Evolutionary conservation across 331 rosid species (phyloP), one percentile per base, ranked within the genome.

Genomic region (Cydonia oblonga): DNA sequence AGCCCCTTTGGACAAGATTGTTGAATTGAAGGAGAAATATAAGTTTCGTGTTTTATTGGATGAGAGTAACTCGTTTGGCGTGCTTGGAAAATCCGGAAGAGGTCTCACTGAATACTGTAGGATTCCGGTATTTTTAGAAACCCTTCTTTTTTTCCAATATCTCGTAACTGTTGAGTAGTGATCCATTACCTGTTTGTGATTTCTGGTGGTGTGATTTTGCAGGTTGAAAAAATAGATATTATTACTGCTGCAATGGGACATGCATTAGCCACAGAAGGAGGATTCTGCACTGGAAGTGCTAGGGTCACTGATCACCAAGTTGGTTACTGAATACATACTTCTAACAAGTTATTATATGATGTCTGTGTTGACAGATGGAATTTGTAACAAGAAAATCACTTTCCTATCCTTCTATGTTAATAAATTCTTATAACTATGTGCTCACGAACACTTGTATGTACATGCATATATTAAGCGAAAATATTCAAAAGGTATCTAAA

Each of bases 171-270:
- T 26, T n/a, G 19, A 9, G 6, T 18, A 23, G 26, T 20, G 19
- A 62, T 72, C 23, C 14, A n/a, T 22, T 66, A 24, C 58, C 69
- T 61, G 25, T 75, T 76, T 85, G 74, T 76, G 76, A 86, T 77
- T 82, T 68, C 68, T 70, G 82, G 65, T 81, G 68, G 46, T 64
- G 38, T 57, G 76, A 63, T 72, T 56, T 72, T 83, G 80, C 89
- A 89, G 98, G 86, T 81, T 84, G 98, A 85, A 28, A 89, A 95
- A 82, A 80, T 95, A 79, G 98, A 95, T 72, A 90, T 95, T 77
- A 80, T 95, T 71, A 95, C 98, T 49, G 97, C 98, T 77, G 88
- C 97, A 56, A 88, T 95, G 98, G 98, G 98, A 78, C 93, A 95
- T 78, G 96, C 97, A 63, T 81, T 95, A 79, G 98, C 98, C 24